Percentiles rank a stretch among this genome's conserved stretches.
phyloP scores from a whole-genome alignment of 768 basidiomycete genomes.

The Exidia glandulosa region DNA sequence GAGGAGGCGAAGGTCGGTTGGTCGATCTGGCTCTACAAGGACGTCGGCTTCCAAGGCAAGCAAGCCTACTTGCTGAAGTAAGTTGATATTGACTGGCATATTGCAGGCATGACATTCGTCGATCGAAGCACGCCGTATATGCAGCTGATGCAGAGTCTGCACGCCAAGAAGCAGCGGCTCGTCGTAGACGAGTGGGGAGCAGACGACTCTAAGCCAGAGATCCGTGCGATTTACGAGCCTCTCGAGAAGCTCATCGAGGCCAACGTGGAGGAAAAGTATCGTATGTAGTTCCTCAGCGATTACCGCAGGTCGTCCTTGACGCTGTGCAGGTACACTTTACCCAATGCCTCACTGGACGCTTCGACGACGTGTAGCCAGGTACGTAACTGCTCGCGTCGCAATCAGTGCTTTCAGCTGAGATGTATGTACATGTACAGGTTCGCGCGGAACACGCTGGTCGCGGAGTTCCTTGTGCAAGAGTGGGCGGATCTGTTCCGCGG shows the following conservation, averaged over 20 bases:
- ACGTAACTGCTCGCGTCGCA: background rate
- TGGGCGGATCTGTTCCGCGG: conserved; percentile 24
- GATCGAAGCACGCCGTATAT: conserved; percentile 28
- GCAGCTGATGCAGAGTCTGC: conserved; percentile 25
- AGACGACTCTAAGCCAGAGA: conserved; percentile 15
- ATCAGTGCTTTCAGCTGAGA: background rate
- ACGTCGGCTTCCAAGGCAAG: conserved; percentile 19
- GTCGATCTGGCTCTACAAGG: conserved; percentile 27
- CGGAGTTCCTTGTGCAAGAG: conserved; percentile 21
- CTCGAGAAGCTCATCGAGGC: conserved; percentile 19
- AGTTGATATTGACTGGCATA: background rate
- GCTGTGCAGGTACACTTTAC: conserved; percentile 18
- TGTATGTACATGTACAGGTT: conserved; percentile 7
- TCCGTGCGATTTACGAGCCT: conserved; percentile 10
- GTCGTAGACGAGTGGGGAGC: conserved; percentile 30
- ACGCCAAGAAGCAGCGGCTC: conserved; percentile 29
- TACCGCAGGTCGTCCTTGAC: conserved; percentile 9
- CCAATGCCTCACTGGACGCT: conserved; percentile 24
- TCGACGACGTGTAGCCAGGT: conserved; percentile 13
- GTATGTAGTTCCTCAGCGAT: conserved; percentile 10
- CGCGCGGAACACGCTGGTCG: conserved; percentile 24
- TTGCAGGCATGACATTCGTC: conserved; percentile 27
- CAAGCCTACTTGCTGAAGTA: background rate
- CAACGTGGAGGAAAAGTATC: conserved; percentile 1
- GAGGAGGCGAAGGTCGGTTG: conserved; percentile 16